These are phyloP conservation scores for Colletotrichum navitas DNA, from an alignment of 2,329 filamentous ascomycete species.

Conservation along the genomic window DNA sequence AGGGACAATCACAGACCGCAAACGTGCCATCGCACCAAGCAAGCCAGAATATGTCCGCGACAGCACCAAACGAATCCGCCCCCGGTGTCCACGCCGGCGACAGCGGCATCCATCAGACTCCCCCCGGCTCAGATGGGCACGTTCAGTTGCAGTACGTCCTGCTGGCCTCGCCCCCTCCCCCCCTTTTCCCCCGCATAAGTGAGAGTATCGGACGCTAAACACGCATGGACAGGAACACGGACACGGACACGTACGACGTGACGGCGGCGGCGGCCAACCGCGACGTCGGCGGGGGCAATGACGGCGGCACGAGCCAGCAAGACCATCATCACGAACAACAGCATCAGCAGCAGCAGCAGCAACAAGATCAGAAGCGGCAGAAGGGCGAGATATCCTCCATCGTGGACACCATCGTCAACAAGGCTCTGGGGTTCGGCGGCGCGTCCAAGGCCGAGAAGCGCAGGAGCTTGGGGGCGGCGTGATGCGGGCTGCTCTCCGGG, in stretches of 20 bases:
- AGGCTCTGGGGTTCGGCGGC: conserved; percentile 6
- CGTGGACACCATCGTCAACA: conserved; percentile 33
- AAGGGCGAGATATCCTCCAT: conserved; percentile 15
- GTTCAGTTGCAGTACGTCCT: conserved; percentile 33
- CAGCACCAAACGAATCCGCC: conserved; percentile 29
- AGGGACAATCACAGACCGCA: neutral
- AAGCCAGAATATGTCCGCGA: conserved; percentile 30
- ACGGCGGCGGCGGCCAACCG: conserved; percentile 15
- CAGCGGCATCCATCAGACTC: conserved; percentile 15
- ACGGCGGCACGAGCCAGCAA: neutral
- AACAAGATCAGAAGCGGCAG: conserved; percentile 13
- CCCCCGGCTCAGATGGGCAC: conserved; percentile 28
- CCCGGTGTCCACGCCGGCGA: conserved; percentile 29
- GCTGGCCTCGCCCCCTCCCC: too few relatives aligned
- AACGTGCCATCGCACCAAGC: neutral
- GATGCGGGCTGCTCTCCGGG: conserved; percentile 19
- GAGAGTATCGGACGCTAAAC: neutral
- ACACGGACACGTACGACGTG: conserved; percentile 28
- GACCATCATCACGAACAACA: neutral
- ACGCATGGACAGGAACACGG: conserved; percentile 26
- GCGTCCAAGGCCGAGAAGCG: conserved; percentile 11
- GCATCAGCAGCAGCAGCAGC: neutral
- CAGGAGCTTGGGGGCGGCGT: conserved; percentile 21
- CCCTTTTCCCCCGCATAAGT: too few relatives aligned
- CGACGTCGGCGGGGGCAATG: conserved; percentile 33